phyloP scores from a whole-genome alignment of 306 rosid genomes.

The Prunus dulcis region DNA sequence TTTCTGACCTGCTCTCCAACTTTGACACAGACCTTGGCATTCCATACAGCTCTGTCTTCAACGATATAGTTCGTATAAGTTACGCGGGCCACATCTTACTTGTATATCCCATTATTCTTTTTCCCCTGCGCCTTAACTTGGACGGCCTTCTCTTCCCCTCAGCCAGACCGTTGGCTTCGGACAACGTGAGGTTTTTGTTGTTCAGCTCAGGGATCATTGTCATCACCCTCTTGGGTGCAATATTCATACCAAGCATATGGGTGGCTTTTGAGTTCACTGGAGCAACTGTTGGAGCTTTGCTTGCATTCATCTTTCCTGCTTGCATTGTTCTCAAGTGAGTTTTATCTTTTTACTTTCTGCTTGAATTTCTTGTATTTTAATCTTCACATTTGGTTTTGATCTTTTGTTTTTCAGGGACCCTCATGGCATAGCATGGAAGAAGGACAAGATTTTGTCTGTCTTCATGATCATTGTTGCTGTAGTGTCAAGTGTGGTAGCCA shows the following conservation, averaged over 20 bases:
- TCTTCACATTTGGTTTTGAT: not conserved
- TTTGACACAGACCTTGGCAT: slow-evolving; percentile 34
- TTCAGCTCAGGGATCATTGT: slow-evolving; percentile 20
- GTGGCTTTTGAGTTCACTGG: slow-evolving; percentile 51
- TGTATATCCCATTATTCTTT: slow-evolving; percentile 29
- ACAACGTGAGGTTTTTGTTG: slow-evolving; percentile 31
- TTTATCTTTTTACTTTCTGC: not conserved
- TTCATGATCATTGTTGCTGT: slow-evolving; percentile 27
- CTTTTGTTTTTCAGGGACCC: slow-evolving; percentile 22
- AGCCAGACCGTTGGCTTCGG: slow-evolving; percentile 22
- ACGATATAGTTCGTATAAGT: slow-evolving; percentile 30
- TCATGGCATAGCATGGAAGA: slow-evolving; percentile 26
- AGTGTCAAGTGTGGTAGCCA: slow-evolving; percentile 23
- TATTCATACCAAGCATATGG: slow-evolving; percentile 48
- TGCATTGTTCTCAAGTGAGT: slow-evolving; percentile 34
- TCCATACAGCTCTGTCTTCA: slow-evolving; percentile 27
- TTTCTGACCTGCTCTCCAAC: slow-evolving; percentile 34
- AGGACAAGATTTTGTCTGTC: slow-evolving; percentile 21
- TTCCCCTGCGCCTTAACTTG: slow-evolving; percentile 35
- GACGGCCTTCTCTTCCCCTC: slow-evolving; percentile 40
- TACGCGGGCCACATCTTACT: slow-evolving; percentile 33
- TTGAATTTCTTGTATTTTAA: not conserved
- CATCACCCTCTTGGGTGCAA: slow-evolving; percentile 41
- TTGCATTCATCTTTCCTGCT: slow-evolving; percentile 54
- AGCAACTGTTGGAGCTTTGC: slow-evolving; percentile 40